Evolutionary conservation across 495 filamentous ascomycete genomes (phyloP), one percentile per base, ranked within the genome.

Genomic region (Aspergillus sparsus): DNA sequence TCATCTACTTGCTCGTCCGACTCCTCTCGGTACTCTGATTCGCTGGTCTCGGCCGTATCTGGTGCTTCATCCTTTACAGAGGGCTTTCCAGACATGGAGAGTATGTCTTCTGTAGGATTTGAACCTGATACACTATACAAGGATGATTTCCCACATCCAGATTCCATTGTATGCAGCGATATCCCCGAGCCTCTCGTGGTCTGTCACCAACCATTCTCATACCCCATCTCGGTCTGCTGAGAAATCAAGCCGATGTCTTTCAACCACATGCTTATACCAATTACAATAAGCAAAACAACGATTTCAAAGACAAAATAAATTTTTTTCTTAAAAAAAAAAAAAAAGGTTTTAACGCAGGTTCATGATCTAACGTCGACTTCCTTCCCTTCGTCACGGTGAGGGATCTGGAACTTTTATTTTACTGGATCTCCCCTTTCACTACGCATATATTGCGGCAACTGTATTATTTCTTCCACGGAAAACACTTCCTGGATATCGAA

Each of bases 41-140:
- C 72, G 44, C 73, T 74, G 58, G 66, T 73, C 50, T 78, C 76
- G 18, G 76, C 75, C 7, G 63, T 76, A 34, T 81, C 78, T 18
- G 76, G 75, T 52, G 64, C 70, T 3, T 75, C 75, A 5, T 75
- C 77, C 33, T 63, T 76, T 57, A 80, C 77, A 32, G 75, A 77
- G 63, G 75, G 77, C 46, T 75, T 74, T 60, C 63, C 73, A 31
- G 76, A 79, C 56, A 47, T 74, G 46, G 71, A 77, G 34, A 77
- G 66, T 55, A 68, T 79, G 67, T 77, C 77, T 45, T 77, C 78
- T 11, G 53, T 68, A 6, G 65, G 68, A 32, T 68, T 69, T 39
- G 68, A 73, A 39, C 65, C 70, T 42, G 70, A 74, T 33, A 55
- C 65, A 8, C 67, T 69, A 54, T 71, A 66, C 65, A 77, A 80